Evolutionary conservation across 805 yeast species (phyloP), one percentile per base, ranked within the genome.

Genomic region (Kodamaea restingae): DNA sequence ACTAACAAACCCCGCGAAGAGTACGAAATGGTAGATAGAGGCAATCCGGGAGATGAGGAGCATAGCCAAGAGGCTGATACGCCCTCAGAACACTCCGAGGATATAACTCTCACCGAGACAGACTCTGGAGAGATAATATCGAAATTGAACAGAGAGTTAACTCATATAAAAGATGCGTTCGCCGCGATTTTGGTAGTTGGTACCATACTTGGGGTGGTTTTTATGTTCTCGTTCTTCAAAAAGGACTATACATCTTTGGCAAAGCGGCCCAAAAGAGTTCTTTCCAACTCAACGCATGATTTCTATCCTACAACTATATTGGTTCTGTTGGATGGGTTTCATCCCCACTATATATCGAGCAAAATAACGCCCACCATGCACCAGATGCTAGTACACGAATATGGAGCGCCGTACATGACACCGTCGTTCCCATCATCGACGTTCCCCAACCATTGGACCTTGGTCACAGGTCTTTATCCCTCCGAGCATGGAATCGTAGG

Each of bases 401-500:
- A 67, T 36, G 83, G 81, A 11, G 78, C 88, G 3, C 96, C 97
- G 1, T 88, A 76, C 53, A 86, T 91, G 91, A 62, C 64, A 7
- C 95, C 97, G 1, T 75, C 88, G 2, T 88, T 88, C 56, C 97
- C 97, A 3, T 77, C 95, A 0, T 84, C 87, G 17, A 85, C 96
- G 1, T 86, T 87, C 51, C 93, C 96, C 1, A 90, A 91, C 56
- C 95, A 88, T 59, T 91, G 95, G 91, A 80, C 95, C 0, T 57
- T 90, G 47, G 82, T 84, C 1, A 91, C 97, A 0, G 98, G 98
- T 0, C 62, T 85, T 31, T 76, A 80, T 43, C 96, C 97, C 1
- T 71, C 80, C 3, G 76, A 80, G 40, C 96, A 90, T 60, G 96
- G 96, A 1, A 84, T 91, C 20, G 84, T 90, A 2, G 88, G 93